Evolutionary conservation across 208 protist species (phyloP), one percentile per base, ranked within the genome.

Genomic region (Eutreptiella sp.): DNA sequence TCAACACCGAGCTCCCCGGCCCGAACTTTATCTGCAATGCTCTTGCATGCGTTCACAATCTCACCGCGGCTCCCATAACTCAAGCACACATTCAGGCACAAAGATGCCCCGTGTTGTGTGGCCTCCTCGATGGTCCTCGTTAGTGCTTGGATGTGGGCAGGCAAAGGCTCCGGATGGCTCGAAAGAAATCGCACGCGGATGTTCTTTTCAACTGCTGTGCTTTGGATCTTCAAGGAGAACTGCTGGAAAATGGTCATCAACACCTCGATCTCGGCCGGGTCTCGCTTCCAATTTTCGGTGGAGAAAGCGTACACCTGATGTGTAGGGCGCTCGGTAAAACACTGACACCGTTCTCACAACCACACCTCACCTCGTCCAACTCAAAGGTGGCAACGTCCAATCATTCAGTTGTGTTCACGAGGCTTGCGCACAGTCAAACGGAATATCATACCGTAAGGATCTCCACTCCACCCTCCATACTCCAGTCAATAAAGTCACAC

Each of bases 241-340:
- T 77, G 80, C 26, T 79, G 76, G 57, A 92, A 88, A 28, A 92
- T 68, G 1, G 74, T 60, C 78, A 88, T 85, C 11, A 92, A 57
- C 50, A 82, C 80, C 36, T 87, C 73, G 23, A 92, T 72, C 53
- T 92, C 85, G 3, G 75, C 63, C 16, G 59, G 29, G 0, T 77
- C 53, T 4, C 85, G 73, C n/a, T 68, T 46, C 84, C 85, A 92
- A 69, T 92, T 92, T 55, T 92, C 81, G 0, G 77, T 87, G 0
- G 85, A 92, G 48, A 92, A 92, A 2, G 85, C 83, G 71, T 89
- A 92, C 5, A 88, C n/a, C n/a, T n/a, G n/a, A n/a, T n/a, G n/a
- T n/a, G n/a, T n/a, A n/a, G n/a, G n/a, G n/a, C n/a, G n/a, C n/a
- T n/a, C n/a, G n/a, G n/a, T n/a, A n/a, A n/a, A n/a, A n/a, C n/a